A percentile compares a stretch with the other conserved stretches of the same genome.
phyloP scores from a whole-genome alignment of 2,329 filamentous ascomycete genomes.

The Colletotrichum sidae region DNA sequence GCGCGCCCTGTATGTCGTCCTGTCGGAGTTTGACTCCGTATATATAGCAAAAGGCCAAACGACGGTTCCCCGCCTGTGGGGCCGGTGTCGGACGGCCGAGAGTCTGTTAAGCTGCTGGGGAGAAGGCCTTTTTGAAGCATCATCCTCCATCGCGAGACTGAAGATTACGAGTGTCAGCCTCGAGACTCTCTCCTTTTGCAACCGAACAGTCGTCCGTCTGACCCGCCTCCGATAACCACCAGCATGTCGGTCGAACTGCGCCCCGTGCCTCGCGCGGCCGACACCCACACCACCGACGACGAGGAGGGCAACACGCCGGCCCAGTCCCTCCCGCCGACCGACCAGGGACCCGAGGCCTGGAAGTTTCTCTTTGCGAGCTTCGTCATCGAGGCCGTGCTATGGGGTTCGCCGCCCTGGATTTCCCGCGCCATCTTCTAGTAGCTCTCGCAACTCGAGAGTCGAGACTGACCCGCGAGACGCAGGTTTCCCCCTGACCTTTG shows the following conservation, averaged over 20 bases:
- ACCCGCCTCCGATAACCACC: too few relatives aligned
- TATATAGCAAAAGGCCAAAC: not conserved
- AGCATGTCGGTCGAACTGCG: constrained; percentile 22
- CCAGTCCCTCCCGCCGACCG: constrained; percentile 38
- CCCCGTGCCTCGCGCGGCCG: not conserved
- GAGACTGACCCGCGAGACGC: too few relatives aligned
- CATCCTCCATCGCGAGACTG: too few relatives aligned
- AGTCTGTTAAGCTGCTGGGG: too few relatives aligned
- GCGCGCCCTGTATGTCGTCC: not conserved
- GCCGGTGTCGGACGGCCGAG: constrained; percentile 9
- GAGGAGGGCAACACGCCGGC: constrained; percentile 33
- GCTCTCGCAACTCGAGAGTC: too few relatives aligned
- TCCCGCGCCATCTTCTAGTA: not conserved
- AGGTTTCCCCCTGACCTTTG: constrained; percentile 44
- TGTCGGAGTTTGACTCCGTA: too few relatives aligned
- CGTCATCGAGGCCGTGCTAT: constrained; percentile 41
- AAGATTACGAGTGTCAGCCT: too few relatives aligned
- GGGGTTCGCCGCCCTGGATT: constrained; percentile 35
- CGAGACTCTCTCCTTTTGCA: too few relatives aligned
- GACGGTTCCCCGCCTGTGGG: constrained; percentile 11
- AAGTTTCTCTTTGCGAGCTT: constrained; percentile 41
- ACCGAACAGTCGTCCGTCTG: not conserved
- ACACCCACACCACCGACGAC: constrained; percentile 14
- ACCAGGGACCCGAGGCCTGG: constrained; percentile 39
- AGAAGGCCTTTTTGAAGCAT: too few relatives aligned